phyloP scores from a whole-genome alignment of 768 basidiomycete species.

The Boletus pseudo-olivaceus region DNA sequence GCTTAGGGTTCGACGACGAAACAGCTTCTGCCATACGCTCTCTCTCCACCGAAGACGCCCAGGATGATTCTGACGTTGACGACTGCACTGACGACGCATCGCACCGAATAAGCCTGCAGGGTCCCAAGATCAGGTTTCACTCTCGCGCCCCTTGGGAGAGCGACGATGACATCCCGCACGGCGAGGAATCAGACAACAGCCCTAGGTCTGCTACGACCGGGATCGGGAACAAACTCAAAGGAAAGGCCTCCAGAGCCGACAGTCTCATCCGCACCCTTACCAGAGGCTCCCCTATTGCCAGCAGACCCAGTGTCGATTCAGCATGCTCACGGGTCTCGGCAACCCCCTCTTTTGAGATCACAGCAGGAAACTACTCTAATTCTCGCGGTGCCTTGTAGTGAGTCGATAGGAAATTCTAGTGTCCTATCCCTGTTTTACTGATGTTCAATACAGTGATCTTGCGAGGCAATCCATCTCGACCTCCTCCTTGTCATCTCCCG shows the following conservation, averaged over 20 bases:
- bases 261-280: constrained; percentile 44
- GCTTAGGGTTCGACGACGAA: constrained; percentile 58
- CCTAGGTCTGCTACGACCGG: constrained; percentile 29
- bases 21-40: constrained; percentile 25
- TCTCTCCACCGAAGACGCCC: constrained; percentile 29
- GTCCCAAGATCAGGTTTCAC: constrained; percentile 82
- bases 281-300: constrained; percentile 39
- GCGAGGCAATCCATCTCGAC: constrained; percentile 61
- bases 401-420: constrained; percentile 25
- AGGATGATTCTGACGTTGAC: constrained; percentile 34
- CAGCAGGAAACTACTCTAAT: constrained; percentile 47
- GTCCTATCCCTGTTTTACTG: neutral
- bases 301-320: constrained; percentile 67
- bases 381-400: constrained; percentile 59
- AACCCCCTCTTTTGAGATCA: constrained; percentile 59
- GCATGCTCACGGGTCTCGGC: constrained; percentile 46
- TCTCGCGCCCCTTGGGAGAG: constrained; percentile 81
- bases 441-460: constrained; percentile 42
- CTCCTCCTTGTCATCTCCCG: constrained; percentile 41
- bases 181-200: constrained; percentile 45
- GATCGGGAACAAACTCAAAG: constrained; percentile 29
- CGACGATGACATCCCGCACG: constrained; percentile 45
- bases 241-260: constrained; percentile 32
- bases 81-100: constrained; percentile 44
- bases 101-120: constrained; percentile 64